Percentiles rank a stretch among this genome's conserved stretches.
phyloP scores from a whole-genome alignment of 306 rosid genomes.

The Lathyrus sativus region DNA sequence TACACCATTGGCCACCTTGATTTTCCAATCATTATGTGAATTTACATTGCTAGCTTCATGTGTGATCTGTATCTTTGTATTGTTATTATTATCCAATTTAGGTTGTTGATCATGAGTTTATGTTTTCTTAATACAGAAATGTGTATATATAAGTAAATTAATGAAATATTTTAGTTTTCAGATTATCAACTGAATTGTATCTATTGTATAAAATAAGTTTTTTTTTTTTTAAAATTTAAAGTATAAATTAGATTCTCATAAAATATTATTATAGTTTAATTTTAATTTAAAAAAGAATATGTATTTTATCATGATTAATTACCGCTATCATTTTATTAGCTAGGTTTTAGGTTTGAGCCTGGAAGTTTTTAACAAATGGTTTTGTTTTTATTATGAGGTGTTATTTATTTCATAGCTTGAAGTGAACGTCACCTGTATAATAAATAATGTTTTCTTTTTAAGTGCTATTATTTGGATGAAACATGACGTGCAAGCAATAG shows the following conservation, averaged over 20 bases:
- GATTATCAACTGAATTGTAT: background rate
- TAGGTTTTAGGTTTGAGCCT: no score
- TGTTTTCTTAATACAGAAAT: background rate
- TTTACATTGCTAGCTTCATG: background rate
- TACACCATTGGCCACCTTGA: conserved; percentile 25
- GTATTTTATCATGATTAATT: no score
- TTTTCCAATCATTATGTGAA: conserved; percentile 33
- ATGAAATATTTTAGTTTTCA: background rate
- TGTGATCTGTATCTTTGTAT: background rate
- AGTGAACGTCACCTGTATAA: background rate
- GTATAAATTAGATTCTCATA: no score
- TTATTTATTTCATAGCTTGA: background rate
- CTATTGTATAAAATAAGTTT: no score
- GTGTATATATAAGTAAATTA: background rate
- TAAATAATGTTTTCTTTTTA: background rate
- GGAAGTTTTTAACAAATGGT: background rate
- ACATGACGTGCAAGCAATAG: conserved; percentile 4
- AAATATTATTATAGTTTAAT: no score
- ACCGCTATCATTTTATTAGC: no score
- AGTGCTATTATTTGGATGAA: background rate
- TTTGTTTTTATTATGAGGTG: background rate
- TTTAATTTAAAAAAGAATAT: no score
- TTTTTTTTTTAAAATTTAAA: no score
- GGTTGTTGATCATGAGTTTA: background rate
- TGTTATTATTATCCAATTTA: no score